Evolutionary conservation across 495 filamentous ascomycete genomes (phyloP).

Genomic region (Parmelia sp.): DNA sequence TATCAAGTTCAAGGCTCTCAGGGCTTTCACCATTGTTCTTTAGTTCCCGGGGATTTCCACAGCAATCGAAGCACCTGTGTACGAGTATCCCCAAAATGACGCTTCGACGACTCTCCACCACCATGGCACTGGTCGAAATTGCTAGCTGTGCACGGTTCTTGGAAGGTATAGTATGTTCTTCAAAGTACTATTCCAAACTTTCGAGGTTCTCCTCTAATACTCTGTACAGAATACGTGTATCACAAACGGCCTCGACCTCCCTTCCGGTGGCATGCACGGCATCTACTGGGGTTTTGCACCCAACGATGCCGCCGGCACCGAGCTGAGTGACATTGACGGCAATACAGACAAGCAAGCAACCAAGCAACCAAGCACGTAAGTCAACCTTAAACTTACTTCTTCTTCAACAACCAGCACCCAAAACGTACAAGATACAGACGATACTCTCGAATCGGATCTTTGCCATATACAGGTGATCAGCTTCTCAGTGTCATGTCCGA

Average conservation of each 20-base stretch:
- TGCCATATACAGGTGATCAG: not conserved
- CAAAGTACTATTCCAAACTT: not conserved
- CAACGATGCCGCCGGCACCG: not conserved
- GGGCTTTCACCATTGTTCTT: too few species aligned
- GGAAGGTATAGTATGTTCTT: not conserved
- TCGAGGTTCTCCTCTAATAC: not conserved
- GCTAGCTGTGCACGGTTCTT: too few species aligned
- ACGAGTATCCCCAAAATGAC: too few species aligned
- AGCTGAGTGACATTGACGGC: not conserved
- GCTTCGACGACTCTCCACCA: too few species aligned
- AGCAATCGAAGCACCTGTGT: too few species aligned
- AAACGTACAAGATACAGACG: not conserved
- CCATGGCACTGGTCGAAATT: too few species aligned
- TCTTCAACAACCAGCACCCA: too few species aligned
- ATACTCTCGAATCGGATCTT: not conserved
- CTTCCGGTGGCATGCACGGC: not conserved
- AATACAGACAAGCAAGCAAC: not conserved
- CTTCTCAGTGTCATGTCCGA: not conserved
- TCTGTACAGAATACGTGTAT: not conserved
- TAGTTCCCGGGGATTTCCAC: too few species aligned
- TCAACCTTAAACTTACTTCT: not conserved
- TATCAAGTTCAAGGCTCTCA: too few species aligned
- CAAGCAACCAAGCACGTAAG: too few species aligned
- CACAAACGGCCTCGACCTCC: not conserved
- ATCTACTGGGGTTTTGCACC: not conserved